Evolutionary conservation across 163 green algal genomes (phyloP), one percentile per base, ranked within the genome.

Genomic region (Chlamydomonas reinhardtii): DNA sequence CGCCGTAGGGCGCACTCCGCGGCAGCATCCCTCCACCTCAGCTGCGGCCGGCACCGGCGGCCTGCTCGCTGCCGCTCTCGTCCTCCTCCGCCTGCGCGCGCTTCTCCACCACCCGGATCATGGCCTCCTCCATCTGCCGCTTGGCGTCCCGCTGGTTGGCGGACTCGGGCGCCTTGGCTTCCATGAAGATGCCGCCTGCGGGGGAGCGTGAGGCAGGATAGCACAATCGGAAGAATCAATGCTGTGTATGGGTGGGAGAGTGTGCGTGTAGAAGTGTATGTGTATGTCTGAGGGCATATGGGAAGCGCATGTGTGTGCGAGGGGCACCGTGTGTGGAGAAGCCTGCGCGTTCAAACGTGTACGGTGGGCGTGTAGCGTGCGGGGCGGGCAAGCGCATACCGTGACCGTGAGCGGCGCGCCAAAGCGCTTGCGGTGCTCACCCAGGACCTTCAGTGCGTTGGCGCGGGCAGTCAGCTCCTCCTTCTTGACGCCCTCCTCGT

Each of bases 41-140:
- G 48, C 9, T 56, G 48, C 48, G 48, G 48, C 48, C 48, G 48
- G 48, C 48, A 1, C 48, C 25, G 61, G 22, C 16, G 48, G 48
- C 6, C 11, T 34, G 29, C 29, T 35, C 64, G 64, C 29, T 35
- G 64, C 64, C 29, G 64, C 29, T 29, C 31, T 48, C 32, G 12
- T 48, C 68, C 68, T 25, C 71, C 27, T n/a, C 52, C 82, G 74
- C 35, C 82, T 68, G 37, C 39, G 71, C 61, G 27, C 91, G 88
- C 81, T 95, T 95, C 82, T 96, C 92, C 66, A 96, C 89, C 4
- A 96, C 91, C 0, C 80, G 80, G 87, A 92, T 66, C 92, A 97
- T 96, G 6, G 95, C 95, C 62, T 95, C 92, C 89, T 97, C 95
- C 89, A 97, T 68, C 74, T 87, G 85, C 71, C 74, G 61, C 5